Evolutionary conservation across 306 rosid species (phyloP).

Genomic region (Prunus mira): DNA sequence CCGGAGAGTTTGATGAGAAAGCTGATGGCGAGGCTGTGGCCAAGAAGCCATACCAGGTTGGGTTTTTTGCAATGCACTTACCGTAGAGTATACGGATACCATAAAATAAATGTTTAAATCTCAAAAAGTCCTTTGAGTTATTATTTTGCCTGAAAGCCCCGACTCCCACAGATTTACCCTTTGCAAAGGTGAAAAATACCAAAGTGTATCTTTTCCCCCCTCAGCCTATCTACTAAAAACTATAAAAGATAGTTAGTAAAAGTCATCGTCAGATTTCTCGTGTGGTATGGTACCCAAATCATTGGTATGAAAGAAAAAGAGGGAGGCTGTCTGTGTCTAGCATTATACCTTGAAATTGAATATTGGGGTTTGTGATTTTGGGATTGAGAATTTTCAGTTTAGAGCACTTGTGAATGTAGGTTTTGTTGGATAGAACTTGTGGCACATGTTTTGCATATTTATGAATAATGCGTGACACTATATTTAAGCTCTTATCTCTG

Average conservation of each 20-base stretch:
- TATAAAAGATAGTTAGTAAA: background rate
- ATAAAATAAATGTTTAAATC: background rate
- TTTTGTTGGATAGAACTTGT: background rate
- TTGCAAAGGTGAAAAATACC: too few relatives aligned
- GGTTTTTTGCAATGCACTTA: background rate
- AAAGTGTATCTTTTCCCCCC: background rate
- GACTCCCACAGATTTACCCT: too few relatives aligned
- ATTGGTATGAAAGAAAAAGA: background rate
- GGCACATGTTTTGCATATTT: background rate
- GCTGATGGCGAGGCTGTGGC: constrained; percentile 49
- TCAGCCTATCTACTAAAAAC: background rate
- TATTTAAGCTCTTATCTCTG: background rate
- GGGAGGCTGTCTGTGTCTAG: background rate
- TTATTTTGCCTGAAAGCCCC: background rate
- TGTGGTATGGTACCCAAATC: background rate
- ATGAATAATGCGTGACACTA: background rate
- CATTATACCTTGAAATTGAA: background rate
- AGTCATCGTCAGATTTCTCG: background rate
- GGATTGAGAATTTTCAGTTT: background rate
- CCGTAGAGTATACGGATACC: background rate
- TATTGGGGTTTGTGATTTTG: background rate
- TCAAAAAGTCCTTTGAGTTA: background rate
- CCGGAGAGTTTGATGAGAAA: constrained; percentile 88
- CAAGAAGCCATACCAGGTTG: constrained; percentile 90
- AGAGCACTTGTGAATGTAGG: background rate